These are phyloP conservation scores for Nicotiana tabacum DNA, from an alignment of 257 asterid species.

Conservation along the genomic window DNA sequence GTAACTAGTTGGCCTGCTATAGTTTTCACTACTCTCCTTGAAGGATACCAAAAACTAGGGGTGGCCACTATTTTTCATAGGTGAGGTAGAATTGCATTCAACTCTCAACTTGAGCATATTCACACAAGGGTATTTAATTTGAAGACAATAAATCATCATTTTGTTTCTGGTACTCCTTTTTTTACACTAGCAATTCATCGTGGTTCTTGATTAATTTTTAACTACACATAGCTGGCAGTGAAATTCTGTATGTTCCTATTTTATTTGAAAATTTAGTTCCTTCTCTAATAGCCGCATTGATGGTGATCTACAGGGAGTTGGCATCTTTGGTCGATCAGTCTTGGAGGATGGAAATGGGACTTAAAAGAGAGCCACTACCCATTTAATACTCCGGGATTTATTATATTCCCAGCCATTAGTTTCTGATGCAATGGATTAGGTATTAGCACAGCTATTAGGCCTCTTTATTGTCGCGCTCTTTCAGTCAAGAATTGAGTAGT, in stretches of 20 bases:
- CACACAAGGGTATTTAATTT: background rate
- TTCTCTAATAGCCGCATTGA: constrained; percentile 15
- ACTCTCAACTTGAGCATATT: background rate
- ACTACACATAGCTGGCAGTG: background rate
- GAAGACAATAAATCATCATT: background rate
- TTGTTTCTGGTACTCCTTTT: background rate
- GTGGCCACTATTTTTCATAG: background rate
- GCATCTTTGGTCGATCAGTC: constrained; percentile 77
- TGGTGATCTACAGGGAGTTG: constrained; percentile 56
- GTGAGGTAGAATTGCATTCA: background rate
- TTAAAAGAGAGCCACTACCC: constrained; percentile 45
- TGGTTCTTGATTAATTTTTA: background rate
- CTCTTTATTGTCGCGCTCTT: background rate
- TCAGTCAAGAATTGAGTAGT: background rate
- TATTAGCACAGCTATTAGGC: background rate
- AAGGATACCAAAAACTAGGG: background rate
- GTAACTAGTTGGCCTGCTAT: background rate
- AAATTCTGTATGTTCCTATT: background rate
- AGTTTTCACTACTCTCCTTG: background rate
- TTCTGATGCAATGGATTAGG: constrained; percentile 29
- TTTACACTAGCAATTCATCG: background rate
- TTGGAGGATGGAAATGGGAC: constrained; percentile 97
- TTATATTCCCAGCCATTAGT: constrained; percentile 20
- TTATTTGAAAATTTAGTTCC: background rate
- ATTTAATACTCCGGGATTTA: constrained; percentile 21